Evolutionary conservation across 352 stramenopile species (phyloP).

Genomic region (Phytophthora europaea): DNA sequence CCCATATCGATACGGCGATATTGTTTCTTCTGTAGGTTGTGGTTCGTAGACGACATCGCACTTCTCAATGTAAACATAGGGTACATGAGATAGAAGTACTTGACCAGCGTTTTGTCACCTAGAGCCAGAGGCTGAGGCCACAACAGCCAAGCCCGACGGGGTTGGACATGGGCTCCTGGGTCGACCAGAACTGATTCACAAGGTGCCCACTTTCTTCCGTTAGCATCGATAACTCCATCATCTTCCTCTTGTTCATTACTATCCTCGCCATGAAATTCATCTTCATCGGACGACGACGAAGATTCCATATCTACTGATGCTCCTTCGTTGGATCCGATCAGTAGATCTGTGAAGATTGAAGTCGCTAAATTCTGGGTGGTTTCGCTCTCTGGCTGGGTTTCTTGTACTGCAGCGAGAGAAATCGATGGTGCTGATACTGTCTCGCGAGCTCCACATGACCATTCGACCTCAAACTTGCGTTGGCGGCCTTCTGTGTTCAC

Average conservation of each 20-base stretch:
- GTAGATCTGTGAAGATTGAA: slow-evolving; percentile 3
- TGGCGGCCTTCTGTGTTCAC: slow-evolving; percentile 14
- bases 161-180: background rate
- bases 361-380: background rate
- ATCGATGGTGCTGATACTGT: slow-evolving; percentile 1
- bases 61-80: background rate
- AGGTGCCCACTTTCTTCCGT: background rate
- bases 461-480: slow-evolving; percentile 12
- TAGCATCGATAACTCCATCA: background rate
- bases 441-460: slow-evolving; percentile 7
- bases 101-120: background rate
- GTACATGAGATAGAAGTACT: slow-evolving; percentile 6
- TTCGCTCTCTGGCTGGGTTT: background rate
- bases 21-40: slow-evolving; percentile 1
- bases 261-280: background rate
- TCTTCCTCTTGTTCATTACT: background rate
- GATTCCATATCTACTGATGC: background rate
- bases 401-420: slow-evolving; percentile 1
- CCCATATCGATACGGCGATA: background rate
- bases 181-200: background rate
- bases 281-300: background rate
- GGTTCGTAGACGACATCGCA: background rate
- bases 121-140: background rate
- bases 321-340: slow-evolving; percentile 1
- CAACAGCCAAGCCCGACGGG: background rate